A percentile compares a stretch with the other conserved stretches of the same genome.
These are phyloP conservation scores for Cryptosporidium parvum DNA, from an alignment of 169 alveolate species.

Conservation along the genomic window DNA sequence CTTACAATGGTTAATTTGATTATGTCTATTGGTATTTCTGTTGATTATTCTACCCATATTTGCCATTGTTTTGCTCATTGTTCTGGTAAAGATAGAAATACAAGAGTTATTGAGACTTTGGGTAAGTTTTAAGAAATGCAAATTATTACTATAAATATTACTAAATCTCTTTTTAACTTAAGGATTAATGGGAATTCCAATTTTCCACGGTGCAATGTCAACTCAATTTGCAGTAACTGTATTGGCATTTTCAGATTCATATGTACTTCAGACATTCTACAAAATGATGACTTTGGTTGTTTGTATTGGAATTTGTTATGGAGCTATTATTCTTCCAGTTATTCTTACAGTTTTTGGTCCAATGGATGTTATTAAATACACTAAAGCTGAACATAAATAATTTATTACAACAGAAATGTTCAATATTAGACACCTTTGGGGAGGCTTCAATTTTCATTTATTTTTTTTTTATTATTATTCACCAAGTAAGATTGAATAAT, in stretches of 20 bases:
- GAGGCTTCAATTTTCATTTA: neutral
- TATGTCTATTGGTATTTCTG: constrained; percentile 85
- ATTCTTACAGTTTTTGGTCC: constrained; percentile 75
- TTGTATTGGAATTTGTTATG: constrained; percentile 74
- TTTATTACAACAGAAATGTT: too few relatives aligned
- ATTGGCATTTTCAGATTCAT: constrained; percentile 82
- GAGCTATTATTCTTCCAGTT: constrained; percentile 73
- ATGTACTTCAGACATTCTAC: constrained; percentile 83
- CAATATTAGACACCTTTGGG: neutral
- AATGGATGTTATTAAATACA: constrained; percentile 69
- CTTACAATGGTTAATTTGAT: constrained; percentile 87
- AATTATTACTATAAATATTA: neutral
- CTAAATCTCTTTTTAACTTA: neutral
- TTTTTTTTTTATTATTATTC: too few relatives aligned
- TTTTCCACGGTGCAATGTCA: constrained; percentile 85
- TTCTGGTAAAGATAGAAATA: constrained; percentile 82
- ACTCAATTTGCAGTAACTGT: constrained; percentile 85
- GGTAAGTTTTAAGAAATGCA: constrained; percentile 62
- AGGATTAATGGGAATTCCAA: constrained; percentile 85
- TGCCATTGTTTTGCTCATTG: constrained; percentile 87
- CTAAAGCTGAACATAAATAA: constrained; percentile 42
- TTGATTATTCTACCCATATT: constrained; percentile 87
- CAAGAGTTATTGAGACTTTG: constrained; percentile 85
- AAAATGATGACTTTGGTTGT: constrained; percentile 85
- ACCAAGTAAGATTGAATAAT: neutral